phyloP scores from a whole-genome alignment of 2,329 filamentous ascomycete genomes.

The Aspergillus pseudonomiae region DNA sequence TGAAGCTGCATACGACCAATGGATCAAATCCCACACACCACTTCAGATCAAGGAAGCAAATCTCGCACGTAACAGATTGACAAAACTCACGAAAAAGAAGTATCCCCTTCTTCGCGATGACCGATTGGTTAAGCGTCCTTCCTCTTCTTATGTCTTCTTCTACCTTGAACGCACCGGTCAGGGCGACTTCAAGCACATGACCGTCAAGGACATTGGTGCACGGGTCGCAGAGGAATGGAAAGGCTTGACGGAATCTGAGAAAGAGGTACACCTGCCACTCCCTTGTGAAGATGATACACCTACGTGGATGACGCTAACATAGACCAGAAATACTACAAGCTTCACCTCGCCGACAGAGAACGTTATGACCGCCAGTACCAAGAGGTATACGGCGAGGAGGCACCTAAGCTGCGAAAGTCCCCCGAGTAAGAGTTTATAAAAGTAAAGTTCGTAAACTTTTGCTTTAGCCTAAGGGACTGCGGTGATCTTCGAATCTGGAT shows the following conservation, averaged over 20 bases:
- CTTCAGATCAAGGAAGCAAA: slow-evolving; percentile 64
- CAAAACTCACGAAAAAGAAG: slow-evolving; percentile 24
- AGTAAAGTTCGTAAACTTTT: neutral
- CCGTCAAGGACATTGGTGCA: slow-evolving; percentile 35
- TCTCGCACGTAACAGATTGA: slow-evolving; percentile 52
- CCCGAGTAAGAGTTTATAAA: neutral
- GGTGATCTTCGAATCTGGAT: neutral
- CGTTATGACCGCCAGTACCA: slow-evolving; percentile 41
- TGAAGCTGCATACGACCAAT: slow-evolving; percentile 52
- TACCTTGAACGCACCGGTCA: slow-evolving; percentile 45
- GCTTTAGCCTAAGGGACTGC: neutral
- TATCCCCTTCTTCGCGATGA: slow-evolving; percentile 53
- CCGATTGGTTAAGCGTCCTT: slow-evolving; percentile 52
- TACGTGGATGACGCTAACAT: slow-evolving; percentile 14
- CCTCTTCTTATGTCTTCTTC: slow-evolving; percentile 49
- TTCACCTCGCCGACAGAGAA: slow-evolving; percentile 28
- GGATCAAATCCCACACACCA: slow-evolving; percentile 59
- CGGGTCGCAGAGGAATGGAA: slow-evolving; percentile 30
- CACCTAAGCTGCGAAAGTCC: slow-evolving; percentile 2
- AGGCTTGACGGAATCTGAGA: slow-evolving; percentile 34
- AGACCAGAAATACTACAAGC: slow-evolving; percentile 33
- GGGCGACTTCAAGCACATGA: slow-evolving; percentile 56
- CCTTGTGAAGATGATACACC: neutral
- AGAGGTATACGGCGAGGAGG: slow-evolving; percentile 39
- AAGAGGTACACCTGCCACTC: slow-evolving; percentile 33